Evolutionary conservation across 2,329 filamentous ascomycete species (phyloP), one percentile per base, ranked within the genome.

Genomic region (Penicillium sp.): DNA sequence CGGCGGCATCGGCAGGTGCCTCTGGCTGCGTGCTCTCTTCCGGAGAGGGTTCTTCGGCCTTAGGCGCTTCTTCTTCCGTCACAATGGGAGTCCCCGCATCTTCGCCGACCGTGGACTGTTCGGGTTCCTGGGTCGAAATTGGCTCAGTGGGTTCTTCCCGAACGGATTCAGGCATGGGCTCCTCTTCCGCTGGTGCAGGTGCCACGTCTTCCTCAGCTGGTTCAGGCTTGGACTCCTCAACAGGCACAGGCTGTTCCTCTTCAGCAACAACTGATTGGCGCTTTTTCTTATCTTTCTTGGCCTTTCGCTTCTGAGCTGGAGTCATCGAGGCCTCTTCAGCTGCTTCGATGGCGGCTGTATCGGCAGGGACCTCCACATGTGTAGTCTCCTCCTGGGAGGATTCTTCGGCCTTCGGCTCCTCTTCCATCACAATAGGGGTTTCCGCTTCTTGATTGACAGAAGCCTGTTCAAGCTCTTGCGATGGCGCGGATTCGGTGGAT

Each of bases 221-320:
- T 13, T 40, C 46, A 27, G 49, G 36, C 27, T 61, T 61, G 9
- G 49, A 2, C 13, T 45, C 50, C 23, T 55, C 53, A 36, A 15
- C 16, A 23, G 53, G 10, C 1, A 3, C 31, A 13, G 53, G 10
- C 3, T 59, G n/a, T 5, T 51, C 49, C 16, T 52, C 29, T 15
- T 52, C 50, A 4, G 51, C 4, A 10, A 43, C 40, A 31, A 60
- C 38, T n/a, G 61, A 59, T 49, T 64, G 62, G 8, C 44, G 56
- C 59, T 63, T 65, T 60, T 66, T 66, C 34, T 66, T 63, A 34
- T 66, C 65, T 19, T 60, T 66, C 49, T 64, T 66, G n/a, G 56
- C 56, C 36, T 64, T 63, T 21, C 48, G 45, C 51, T 61, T 64
- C 33, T 64, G 60, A 2, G 62, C 60, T 25, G 62, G 54, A 31